A percentile compares a stretch with the other conserved stretches of the same genome.
Conservation (phyloP, 2,329 filamentous ascomycete genomes). For the Talaromyces sp. region DNA sequence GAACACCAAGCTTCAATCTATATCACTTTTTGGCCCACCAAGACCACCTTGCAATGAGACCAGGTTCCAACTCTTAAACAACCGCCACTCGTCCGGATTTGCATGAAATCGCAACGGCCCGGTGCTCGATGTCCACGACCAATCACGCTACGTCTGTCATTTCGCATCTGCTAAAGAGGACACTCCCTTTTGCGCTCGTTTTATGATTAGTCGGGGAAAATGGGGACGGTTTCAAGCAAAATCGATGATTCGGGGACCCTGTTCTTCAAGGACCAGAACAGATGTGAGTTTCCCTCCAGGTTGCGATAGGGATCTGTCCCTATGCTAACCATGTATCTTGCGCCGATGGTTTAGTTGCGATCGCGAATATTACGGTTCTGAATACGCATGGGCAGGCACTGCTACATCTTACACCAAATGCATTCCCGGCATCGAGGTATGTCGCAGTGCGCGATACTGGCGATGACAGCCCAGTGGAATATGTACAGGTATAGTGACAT, state of each 20-base stretch:
- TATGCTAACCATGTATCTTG: not conserved
- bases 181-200: not conserved
- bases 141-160: not conserved
- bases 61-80: not conserved
- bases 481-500: constrained; percentile 69
- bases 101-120: not conserved
- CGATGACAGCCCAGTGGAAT: constrained; percentile 78
- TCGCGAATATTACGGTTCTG: constrained; percentile 77
- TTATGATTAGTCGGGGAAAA: constrained; percentile 44
- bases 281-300: constrained; percentile 61
- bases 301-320: not conserved
- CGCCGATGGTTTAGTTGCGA: constrained; percentile 62
- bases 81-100: constrained; percentile 13
- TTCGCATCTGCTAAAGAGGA: not conserved
- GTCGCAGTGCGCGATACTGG: constrained; percentile 67
- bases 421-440: constrained; percentile 79
- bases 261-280: constrained; percentile 85
- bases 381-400: constrained; percentile 75
- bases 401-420: constrained; percentile 76
- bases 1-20: not conserved
- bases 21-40: not conserved
- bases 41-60: not conserved
- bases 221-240: constrained; percentile 91
- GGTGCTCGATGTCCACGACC: not conserved
- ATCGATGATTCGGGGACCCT: constrained; percentile 75